Percentiles rank a stretch among this genome's conserved stretches.
Conservation (phyloP, 768 basidiomycete genomes). For the Agrocybe pediades region DNA sequence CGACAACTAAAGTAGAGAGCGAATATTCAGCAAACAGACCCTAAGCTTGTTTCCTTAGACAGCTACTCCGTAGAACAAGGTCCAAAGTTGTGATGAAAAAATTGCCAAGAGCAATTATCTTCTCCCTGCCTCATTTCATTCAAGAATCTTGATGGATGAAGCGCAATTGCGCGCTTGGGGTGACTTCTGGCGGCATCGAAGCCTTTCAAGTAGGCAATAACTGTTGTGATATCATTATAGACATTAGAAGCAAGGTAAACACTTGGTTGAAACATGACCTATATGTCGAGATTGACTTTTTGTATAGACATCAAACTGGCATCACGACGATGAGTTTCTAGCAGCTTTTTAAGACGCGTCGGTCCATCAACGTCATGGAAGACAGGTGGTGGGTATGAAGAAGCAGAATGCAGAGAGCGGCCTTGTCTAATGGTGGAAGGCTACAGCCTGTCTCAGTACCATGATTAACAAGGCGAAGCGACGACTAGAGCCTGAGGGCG, state of each 20-base stretch:
- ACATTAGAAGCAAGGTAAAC: no score
- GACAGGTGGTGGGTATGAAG: not conserved
- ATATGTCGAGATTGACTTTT: not conserved
- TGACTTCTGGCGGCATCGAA: not conserved
- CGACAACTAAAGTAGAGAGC: no score
- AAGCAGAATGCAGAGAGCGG: not conserved
- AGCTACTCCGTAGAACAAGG: no score
- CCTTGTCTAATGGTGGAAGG: not conserved
- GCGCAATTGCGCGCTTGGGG: no score
- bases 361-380: not conserved
- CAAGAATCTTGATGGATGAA: no score
- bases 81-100: no score
- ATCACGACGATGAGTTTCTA: not conserved
- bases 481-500: no score
- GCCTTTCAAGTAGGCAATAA: not conserved
- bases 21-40: no score
- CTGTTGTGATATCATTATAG: not conserved
- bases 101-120: no score
- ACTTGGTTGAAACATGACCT: not conserved
- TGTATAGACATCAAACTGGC: not conserved
- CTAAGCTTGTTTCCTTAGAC: no score
- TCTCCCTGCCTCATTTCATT: no score
- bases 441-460: no score
- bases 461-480: not conserved
- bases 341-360: not conserved